Conservation (phyloP, 2,329 filamentous ascomycete genomes). For the Fusarium secorum region DNA sequence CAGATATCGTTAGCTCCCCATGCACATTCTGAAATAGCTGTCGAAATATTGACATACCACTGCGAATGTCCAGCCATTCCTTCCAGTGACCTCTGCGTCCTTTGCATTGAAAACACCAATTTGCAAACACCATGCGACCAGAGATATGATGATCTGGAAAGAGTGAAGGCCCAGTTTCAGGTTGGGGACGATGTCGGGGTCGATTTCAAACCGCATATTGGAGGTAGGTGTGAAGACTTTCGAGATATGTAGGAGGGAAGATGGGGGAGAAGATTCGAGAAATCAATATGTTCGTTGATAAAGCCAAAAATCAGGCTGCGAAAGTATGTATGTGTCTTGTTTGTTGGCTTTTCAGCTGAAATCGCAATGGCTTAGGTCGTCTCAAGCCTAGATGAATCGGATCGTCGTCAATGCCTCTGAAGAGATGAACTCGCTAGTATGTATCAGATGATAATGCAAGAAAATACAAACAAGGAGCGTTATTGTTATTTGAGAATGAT, state of each 20-base stretch:
- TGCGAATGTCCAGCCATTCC: constrained; percentile 70
- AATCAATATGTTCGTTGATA: background rate
- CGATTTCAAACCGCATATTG: constrained; percentile 59
- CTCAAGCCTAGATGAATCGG: constrained; percentile 5
- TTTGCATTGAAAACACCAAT: constrained; percentile 65
- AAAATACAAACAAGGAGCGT: constrained; percentile 19
- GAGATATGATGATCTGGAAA: constrained; percentile 61
- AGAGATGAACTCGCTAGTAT: background rate
- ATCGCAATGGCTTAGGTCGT: constrained; percentile 29
- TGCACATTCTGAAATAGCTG: background rate
- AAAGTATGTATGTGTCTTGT: constrained; percentile 14
- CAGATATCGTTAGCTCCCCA: constrained; percentile 2
- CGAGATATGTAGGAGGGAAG: background rate
- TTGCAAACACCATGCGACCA: constrained; percentile 66
- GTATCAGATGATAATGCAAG: constrained; percentile 1
- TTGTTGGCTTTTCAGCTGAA: constrained; percentile 29
- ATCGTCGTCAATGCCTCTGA: constrained; percentile 21
- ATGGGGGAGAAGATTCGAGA: background rate
- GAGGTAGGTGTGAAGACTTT: background rate
- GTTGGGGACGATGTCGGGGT: constrained; percentile 62
- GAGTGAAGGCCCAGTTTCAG: constrained; percentile 67
- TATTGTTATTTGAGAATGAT: constrained; percentile 10
- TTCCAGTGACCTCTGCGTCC: constrained; percentile 60
- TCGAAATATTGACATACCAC: constrained; percentile 56
- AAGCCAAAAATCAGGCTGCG: constrained; percentile 3